Conservation (phyloP, 257 asterid species). For the Marsdenia floribunda region DNA sequence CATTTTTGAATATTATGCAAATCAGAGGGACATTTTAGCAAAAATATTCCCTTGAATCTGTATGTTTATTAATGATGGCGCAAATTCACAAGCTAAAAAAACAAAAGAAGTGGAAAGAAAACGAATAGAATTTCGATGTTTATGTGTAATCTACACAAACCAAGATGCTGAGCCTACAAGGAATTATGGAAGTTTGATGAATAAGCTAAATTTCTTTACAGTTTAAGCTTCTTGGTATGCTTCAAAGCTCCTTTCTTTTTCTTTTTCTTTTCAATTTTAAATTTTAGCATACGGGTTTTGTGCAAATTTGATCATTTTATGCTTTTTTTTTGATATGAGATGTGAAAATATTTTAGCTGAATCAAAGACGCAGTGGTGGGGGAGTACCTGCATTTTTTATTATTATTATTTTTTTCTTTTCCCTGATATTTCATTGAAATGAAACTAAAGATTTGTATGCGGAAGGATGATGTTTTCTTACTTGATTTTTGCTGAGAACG, state of each 20-base stretch:
- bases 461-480: neutral
- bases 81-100: neutral
- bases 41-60: neutral
- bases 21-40: neutral
- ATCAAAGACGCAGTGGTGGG: neutral
- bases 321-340: neutral
- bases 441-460: neutral
- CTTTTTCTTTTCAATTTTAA: neutral
- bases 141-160: neutral
- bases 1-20: neutral
- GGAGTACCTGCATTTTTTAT: conserved; percentile 7
- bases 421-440: neutral
- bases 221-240: conserved; percentile 20
- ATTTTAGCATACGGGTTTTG: no score
- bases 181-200: conserved; percentile 12
- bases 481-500: neutral
- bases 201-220: conserved; percentile 14
- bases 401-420: neutral
- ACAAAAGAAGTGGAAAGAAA: conserved; percentile 3
- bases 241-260: conserved; percentile 10
- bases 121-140: neutral
- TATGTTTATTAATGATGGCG: neutral
- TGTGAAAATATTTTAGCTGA: neutral
- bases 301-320: conserved; percentile 8
- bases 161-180: conserved; percentile 16